phyloP scores from a whole-genome alignment of 345 rosid genomes.

The Linum lewisii region DNA sequence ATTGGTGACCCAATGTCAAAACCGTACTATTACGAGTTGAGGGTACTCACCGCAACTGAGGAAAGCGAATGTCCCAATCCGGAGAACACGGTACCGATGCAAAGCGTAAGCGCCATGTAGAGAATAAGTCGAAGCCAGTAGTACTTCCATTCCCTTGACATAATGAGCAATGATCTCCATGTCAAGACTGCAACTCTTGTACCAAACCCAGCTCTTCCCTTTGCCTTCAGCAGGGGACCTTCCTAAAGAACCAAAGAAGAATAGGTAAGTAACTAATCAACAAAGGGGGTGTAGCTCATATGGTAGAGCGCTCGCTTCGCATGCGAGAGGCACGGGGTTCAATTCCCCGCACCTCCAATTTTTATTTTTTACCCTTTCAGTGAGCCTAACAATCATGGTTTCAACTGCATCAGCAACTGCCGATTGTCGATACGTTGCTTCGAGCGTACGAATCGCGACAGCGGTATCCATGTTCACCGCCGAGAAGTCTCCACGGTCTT shows the following conservation, averaged over 20 bases:
- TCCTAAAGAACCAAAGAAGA: conserved; percentile 36
- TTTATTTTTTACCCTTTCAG: conserved; percentile 47
- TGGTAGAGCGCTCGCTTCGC: neutral
- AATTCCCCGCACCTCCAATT: neutral
- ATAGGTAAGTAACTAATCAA: no score
- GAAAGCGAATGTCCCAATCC: conserved; percentile 89
- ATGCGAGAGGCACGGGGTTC: neutral
- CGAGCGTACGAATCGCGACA: conserved; percentile 96
- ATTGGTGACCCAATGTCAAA: no score
- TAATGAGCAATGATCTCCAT: conserved; percentile 88
- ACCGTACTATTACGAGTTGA: no score
- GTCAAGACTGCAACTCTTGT: conserved; percentile 85
- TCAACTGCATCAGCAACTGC: conserved; percentile 89
- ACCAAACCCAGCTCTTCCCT: conserved; percentile 68
- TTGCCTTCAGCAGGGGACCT: conserved; percentile 84
- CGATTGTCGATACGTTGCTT: conserved; percentile 87
- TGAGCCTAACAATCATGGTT: conserved; percentile 64
- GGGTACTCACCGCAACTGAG: conserved; percentile 79
- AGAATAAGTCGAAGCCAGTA: conserved; percentile 95
- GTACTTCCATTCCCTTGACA: conserved; percentile 98
- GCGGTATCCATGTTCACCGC: conserved; percentile 99
- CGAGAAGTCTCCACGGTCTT: conserved; percentile 95
- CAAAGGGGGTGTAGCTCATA: neutral
- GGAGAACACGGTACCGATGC: conserved; percentile 74
- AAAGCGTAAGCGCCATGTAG: conserved; percentile 67